Conservation (phyloP, 2,329 filamentous ascomycete genomes). For the Sporothrix brunneoviolacea region DNA sequence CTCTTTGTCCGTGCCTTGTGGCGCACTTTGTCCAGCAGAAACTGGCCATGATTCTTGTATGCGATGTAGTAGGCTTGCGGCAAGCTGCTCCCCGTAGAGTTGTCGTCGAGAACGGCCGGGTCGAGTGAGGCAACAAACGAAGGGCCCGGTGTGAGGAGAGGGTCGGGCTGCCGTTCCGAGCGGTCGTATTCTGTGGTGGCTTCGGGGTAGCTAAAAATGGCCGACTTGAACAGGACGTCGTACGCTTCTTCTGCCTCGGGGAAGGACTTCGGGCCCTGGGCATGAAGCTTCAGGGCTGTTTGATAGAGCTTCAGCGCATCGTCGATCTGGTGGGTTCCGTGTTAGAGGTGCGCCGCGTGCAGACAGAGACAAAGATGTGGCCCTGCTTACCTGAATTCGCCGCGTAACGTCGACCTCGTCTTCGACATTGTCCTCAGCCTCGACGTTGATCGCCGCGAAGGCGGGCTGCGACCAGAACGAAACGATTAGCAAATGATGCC, state of each 20-base stretch:
- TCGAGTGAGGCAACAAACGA: slow-evolving; percentile 46
- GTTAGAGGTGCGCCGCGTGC: neutral
- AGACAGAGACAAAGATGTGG: neutral
- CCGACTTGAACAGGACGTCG: slow-evolving; percentile 75
- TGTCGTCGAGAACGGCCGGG: slow-evolving; percentile 54
- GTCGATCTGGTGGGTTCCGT: slow-evolving; percentile 57
- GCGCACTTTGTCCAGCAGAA: slow-evolving; percentile 69
- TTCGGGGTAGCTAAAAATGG: slow-evolving; percentile 90
- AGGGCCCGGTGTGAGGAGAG: slow-evolving; percentile 40
- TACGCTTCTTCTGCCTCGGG: slow-evolving; percentile 75
- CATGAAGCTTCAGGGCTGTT: slow-evolving; percentile 80
- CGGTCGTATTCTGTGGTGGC: slow-evolving; percentile 78
- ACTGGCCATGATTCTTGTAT: slow-evolving; percentile 93
- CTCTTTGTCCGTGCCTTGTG: slow-evolving; percentile 35
- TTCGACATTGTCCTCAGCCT: slow-evolving; percentile 82
- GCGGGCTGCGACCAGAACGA: slow-evolving; percentile 39
- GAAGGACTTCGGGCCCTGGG: slow-evolving; percentile 73
- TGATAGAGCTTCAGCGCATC: slow-evolving; percentile 95
- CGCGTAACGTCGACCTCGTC: slow-evolving; percentile 93
- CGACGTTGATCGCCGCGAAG: slow-evolving; percentile 88
- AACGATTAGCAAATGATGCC: slow-evolving; percentile 1
- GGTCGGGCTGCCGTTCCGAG: slow-evolving; percentile 50
- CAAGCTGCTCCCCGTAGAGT: slow-evolving; percentile 71
- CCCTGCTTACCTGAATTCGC: slow-evolving; percentile 63
- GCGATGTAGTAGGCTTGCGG: slow-evolving; percentile 87